Conservation (phyloP, 2,329 filamentous ascomycete genomes). For the Colletotrichum gloeosporioides region DNA sequence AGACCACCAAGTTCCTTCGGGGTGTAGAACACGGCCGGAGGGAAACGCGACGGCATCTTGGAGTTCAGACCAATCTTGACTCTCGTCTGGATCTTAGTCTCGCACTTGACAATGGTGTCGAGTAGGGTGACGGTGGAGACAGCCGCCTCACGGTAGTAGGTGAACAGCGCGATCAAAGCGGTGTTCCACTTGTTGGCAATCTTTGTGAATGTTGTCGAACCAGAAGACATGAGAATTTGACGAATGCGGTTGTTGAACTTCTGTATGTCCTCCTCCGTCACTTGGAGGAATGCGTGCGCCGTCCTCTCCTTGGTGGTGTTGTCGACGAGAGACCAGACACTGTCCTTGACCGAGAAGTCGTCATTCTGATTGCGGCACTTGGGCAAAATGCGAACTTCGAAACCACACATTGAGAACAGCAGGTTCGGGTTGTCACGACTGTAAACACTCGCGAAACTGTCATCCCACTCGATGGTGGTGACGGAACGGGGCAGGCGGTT, state of each 20-base stretch:
- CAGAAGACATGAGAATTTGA: constrained; percentile 98
- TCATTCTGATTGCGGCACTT: constrained; percentile 96
- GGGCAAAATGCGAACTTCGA: constrained; percentile 94
- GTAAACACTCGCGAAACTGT: constrained; percentile 98
- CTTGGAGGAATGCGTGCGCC: constrained; percentile 95
- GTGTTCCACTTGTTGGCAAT: constrained; percentile 99
- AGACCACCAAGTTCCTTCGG: constrained; percentile 96
- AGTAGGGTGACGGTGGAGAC: constrained; percentile 93
- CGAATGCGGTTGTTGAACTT: constrained; percentile 99
- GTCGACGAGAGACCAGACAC: constrained; percentile 96
- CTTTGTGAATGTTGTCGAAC: constrained; percentile 99
- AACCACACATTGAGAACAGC: constrained; percentile 96
- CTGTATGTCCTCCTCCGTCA: constrained; percentile 96
- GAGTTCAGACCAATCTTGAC: constrained; percentile 99
- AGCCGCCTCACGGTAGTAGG: constrained; percentile 96
- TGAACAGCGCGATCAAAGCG: constrained; percentile 93
- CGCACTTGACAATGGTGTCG: constrained; percentile 98
- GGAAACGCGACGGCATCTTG: constrained; percentile 99
- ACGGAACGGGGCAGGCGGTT: constrained; percentile 93
- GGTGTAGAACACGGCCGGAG: constrained; percentile 97
- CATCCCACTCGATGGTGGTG: constrained; percentile 98
- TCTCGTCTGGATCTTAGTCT: constrained; percentile 98
- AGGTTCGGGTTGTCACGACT: constrained; percentile 97
- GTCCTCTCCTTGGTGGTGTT: constrained; percentile 97
- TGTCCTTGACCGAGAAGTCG: constrained; percentile 96